phyloP scores from a whole-genome alignment of 1,284 basidiomycete species.

The Heterobasidion parviporum region DNA sequence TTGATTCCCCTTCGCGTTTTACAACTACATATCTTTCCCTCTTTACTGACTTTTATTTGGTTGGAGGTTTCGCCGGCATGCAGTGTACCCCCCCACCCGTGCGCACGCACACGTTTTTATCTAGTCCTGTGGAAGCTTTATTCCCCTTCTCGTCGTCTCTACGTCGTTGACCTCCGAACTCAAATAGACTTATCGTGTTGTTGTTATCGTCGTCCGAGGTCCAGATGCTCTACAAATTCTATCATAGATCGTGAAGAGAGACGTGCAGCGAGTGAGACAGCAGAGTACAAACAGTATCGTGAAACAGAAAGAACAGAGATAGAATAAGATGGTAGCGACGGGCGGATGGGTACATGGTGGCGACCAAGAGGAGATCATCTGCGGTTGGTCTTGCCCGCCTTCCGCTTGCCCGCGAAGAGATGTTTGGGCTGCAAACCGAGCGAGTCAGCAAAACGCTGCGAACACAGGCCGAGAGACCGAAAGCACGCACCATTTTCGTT shows the following conservation, averaged over 20 bases:
- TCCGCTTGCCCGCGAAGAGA: conserved; percentile 84
- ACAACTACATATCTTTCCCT: not conserved
- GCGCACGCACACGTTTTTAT: too few relatives aligned
- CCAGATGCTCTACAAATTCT: not conserved
- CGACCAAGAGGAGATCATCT: conserved; percentile 32
- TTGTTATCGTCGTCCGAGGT: too few relatives aligned
- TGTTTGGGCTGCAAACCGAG: conserved; percentile 61
- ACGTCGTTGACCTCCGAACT: too few relatives aligned
- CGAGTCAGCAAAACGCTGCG: conserved; percentile 7
- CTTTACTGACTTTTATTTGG: not conserved
- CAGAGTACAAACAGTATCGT: not conserved
- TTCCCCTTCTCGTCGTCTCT: too few relatives aligned
- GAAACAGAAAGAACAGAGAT: not conserved
- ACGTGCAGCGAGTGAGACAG: not conserved
- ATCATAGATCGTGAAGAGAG: not conserved
- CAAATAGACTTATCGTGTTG: too few relatives aligned
- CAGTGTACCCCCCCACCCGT: too few relatives aligned
- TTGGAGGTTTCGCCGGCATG: too few relatives aligned
- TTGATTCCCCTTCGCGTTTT: too few relatives aligned
- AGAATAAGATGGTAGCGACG: too few relatives aligned
- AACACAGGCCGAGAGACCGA: conserved; percentile 9
- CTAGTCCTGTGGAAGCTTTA: too few relatives aligned
- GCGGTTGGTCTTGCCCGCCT: conserved; percentile 79
- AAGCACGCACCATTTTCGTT: conserved; percentile 64
- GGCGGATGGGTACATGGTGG: not conserved